A percentile compares a stretch with the other conserved stretches of the same genome.
Evolutionary conservation across 2,329 filamentous ascomycete species (phyloP).

Genomic region (Grosmannia serpens): DNA sequence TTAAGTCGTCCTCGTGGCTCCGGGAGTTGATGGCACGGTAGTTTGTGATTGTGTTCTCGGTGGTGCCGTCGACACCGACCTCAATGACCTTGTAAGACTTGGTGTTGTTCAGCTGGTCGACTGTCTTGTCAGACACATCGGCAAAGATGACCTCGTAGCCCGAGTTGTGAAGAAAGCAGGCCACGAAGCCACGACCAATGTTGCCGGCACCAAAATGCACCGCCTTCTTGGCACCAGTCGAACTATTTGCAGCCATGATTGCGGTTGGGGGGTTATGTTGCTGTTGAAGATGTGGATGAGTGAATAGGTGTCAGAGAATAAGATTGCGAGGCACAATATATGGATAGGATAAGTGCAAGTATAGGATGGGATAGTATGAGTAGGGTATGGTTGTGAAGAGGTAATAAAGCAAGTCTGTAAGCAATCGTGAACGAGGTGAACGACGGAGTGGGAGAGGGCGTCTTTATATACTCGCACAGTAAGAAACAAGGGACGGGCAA

Average conservation of each 20-base stretch:
- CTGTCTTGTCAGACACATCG: slow-evolving; percentile 78
- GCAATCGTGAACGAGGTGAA: background rate
- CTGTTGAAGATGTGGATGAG: background rate
- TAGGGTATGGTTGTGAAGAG: background rate
- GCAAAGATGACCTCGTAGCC: slow-evolving; percentile 95
- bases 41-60: slow-evolving; percentile 75
- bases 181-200: slow-evolving; percentile 77
- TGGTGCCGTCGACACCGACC: slow-evolving; percentile 74
- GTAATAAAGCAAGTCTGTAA: background rate
- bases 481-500: background rate
- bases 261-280: background rate
- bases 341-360: background rate
- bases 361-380: background rate
- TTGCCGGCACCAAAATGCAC: slow-evolving; percentile 60
- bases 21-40: slow-evolving; percentile 96
- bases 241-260: background rate
- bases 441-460: background rate
- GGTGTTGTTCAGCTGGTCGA: slow-evolving; percentile 64
- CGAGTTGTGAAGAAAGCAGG: slow-evolving; percentile 86
- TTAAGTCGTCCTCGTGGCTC: slow-evolving; percentile 65
- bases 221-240: slow-evolving; percentile 4
- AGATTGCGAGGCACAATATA: background rate
- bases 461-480: background rate
- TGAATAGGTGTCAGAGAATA: no score
- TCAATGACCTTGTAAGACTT: slow-evolving; percentile 85